A percentile compares a stretch with the other conserved stretches of the same genome.
Conservation (phyloP, 208 protist species). For the Borovskyia barvae region DNA sequence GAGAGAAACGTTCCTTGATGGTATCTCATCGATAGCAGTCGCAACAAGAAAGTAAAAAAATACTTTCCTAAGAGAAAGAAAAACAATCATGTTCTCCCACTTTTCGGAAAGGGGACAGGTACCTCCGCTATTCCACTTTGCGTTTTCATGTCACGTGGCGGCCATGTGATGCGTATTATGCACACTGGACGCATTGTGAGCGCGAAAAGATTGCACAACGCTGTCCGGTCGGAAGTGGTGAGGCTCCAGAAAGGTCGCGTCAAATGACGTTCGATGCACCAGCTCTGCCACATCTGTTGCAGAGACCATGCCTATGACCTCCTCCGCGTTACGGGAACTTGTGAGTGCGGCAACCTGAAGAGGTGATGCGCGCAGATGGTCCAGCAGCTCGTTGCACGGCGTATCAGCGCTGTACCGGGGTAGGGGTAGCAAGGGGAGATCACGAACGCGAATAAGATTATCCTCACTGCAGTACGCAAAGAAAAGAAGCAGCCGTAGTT, state of each 20-base stretch:
- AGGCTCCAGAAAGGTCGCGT: conserved; percentile 22
- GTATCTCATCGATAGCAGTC: too few species aligned
- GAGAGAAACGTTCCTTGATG: too few species aligned
- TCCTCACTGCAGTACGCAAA: conserved; percentile 46
- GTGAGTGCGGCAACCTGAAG: conserved; percentile 43
- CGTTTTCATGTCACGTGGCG: too few species aligned
- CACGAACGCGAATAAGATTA: conserved; percentile 34
- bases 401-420: conserved; percentile 39
- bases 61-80: too few species aligned
- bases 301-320: conserved; percentile 52
- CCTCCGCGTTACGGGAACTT: conserved; percentile 14
- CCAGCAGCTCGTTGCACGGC: conserved; percentile 42
- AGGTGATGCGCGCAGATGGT: conserved; percentile 41
- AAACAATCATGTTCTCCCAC: too few species aligned
- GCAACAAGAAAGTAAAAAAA: too few species aligned
- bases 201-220: conserved; percentile 31
- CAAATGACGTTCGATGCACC: conserved; percentile 57
- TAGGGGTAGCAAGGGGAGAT: conserved; percentile 51
- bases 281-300: conserved; percentile 56
- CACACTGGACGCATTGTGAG: conserved; percentile 13
- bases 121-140: too few species aligned
- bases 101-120: too few species aligned
- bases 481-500: conserved; percentile 57
- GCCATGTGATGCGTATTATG: conserved; percentile 1
- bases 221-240: conserved; percentile 4